Percentiles rank a stretch among this genome's conserved stretches.
These are phyloP conservation scores for Daedalea quercina DNA, from an alignment of 768 basidiomycete species.

Conservation along the genomic window DNA sequence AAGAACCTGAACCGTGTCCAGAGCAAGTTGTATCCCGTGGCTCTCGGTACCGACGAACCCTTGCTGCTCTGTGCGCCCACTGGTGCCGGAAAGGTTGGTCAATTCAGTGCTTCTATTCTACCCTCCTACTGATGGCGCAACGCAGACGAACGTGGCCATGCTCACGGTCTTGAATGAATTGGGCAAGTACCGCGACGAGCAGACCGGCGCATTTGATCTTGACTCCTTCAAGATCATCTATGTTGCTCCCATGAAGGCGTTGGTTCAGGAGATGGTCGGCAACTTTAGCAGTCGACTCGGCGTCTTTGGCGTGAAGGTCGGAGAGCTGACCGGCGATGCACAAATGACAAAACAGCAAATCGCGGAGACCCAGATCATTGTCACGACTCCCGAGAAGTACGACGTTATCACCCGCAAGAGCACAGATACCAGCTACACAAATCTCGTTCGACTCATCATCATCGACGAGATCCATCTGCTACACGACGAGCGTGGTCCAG, in stretches of 20 bases:
- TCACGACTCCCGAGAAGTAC: slow-evolving; percentile 99
- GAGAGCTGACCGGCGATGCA: slow-evolving; percentile 93
- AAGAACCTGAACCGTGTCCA: slow-evolving; percentile 85
- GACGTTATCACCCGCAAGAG: slow-evolving; percentile 98
- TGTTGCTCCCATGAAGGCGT: slow-evolving; percentile 98
- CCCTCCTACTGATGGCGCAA: slow-evolving; percentile 14
- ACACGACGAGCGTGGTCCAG: slow-evolving; percentile 97
- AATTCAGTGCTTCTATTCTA: not conserved
- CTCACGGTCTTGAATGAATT: slow-evolving; percentile 90
- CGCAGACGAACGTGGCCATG: slow-evolving; percentile 96
- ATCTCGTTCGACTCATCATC: slow-evolving; percentile 92
- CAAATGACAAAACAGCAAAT: slow-evolving; percentile 99
- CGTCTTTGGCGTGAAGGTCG: slow-evolving; percentile 73
- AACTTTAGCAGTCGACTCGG: slow-evolving; percentile 79
- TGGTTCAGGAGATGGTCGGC: slow-evolving; percentile 98
- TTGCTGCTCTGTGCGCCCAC: slow-evolving; percentile 96
- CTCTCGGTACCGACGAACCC: slow-evolving; percentile 93
- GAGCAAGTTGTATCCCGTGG: slow-evolving; percentile 86
- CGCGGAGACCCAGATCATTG: slow-evolving; percentile 94
- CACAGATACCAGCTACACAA: slow-evolving; percentile 95
- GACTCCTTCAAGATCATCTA: slow-evolving; percentile 96
- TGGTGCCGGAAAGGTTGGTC: slow-evolving; percentile 90
- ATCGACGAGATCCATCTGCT: slow-evolving; percentile 97
- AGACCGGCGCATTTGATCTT: slow-evolving; percentile 74
- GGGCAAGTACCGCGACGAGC: slow-evolving; percentile 77